Conservation (phyloP, 306 rosid species). For the Cicer bijugum region DNA sequence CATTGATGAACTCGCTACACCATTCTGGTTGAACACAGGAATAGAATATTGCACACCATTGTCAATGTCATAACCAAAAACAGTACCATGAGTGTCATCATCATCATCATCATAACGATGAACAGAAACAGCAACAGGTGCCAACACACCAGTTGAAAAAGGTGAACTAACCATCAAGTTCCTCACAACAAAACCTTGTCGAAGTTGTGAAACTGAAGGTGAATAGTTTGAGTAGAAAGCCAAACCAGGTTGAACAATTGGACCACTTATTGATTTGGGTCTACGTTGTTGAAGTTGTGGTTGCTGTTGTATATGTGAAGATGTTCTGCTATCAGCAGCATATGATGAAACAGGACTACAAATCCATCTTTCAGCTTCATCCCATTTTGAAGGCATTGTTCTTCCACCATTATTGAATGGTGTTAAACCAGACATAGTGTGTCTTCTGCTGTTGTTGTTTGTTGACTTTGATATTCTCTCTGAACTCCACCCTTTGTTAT, state of each 20-base stretch:
- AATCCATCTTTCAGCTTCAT: constrained; percentile 96
- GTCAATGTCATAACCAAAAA: constrained; percentile 44
- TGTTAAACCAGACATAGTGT: constrained; percentile 52
- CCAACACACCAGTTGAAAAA: constrained; percentile 72
- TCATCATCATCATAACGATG: constrained; percentile 42
- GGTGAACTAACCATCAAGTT: constrained; percentile 62
- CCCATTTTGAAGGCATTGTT: constrained; percentile 89
- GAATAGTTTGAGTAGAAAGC: constrained; percentile 55
- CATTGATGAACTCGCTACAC: constrained; percentile 27
- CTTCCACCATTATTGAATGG: constrained; percentile 67
- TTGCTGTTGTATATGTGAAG: constrained; percentile 49
- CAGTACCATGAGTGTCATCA: constrained; percentile 27
- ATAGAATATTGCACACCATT: constrained; percentile 48
- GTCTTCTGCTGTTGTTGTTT: constrained; percentile 51
- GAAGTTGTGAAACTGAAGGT: constrained; percentile 47
- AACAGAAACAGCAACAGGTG: constrained; percentile 63
- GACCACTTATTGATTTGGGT: constrained; percentile 86
- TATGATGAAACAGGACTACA: constrained; percentile 67
- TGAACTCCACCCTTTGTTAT: constrained; percentile 81
- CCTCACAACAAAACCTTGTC: constrained; percentile 53
- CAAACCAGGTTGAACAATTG: constrained; percentile 62
- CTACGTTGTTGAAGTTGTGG: constrained; percentile 55
- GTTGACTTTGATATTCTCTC: constrained; percentile 62
- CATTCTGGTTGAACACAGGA: constrained; percentile 21
- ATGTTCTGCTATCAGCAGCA: constrained; percentile 47